Conservation (phyloP, 2,329 filamentous ascomycete species). For the Claviceps fusiformis region DNA sequence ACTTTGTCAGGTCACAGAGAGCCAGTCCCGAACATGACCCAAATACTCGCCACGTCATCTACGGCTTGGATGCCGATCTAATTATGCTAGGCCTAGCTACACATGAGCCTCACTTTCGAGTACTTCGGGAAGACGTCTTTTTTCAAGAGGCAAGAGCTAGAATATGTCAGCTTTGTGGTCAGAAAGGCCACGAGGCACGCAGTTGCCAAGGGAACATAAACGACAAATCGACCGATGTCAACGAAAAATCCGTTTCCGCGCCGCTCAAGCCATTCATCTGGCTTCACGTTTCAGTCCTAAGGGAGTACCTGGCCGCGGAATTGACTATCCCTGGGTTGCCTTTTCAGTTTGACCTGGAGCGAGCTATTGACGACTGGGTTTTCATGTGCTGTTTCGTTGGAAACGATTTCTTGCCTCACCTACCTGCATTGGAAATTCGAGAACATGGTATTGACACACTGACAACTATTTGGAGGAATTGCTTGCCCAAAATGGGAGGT, state of each 20-base stretch:
- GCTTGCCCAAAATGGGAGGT: constrained; percentile 79
- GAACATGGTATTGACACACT: constrained; percentile 95
- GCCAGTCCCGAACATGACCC: constrained; percentile 84
- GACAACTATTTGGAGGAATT: constrained; percentile 94
- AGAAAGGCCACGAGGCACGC: constrained; percentile 79
- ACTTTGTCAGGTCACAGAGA: constrained; percentile 88
- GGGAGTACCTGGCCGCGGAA: constrained; percentile 88
- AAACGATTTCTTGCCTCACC: constrained; percentile 94
- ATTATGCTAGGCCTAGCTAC: constrained; percentile 97
- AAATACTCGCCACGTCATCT: constrained; percentile 95
- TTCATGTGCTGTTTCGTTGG: constrained; percentile 99
- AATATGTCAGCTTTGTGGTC: constrained; percentile 77
- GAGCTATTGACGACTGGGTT: constrained; percentile 93
- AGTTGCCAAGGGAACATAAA: constrained; percentile 72
- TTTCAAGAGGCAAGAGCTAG: constrained; percentile 73
- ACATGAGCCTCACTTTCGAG: constrained; percentile 93
- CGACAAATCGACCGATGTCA: constrained; percentile 64
- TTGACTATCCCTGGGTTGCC: constrained; percentile 69
- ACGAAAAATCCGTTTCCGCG: constrained; percentile 61
- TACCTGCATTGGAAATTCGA: constrained; percentile 93
- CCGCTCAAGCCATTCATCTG: constrained; percentile 90
- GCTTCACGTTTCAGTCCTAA: constrained; percentile 82
- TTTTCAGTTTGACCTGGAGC: constrained; percentile 85
- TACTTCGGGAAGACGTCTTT: constrained; percentile 94
- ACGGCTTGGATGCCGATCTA: constrained; percentile 91